Evolutionary conservation across 768 basidiomycete species (phyloP).

Genomic region (Clitopilus hobsonii): DNA sequence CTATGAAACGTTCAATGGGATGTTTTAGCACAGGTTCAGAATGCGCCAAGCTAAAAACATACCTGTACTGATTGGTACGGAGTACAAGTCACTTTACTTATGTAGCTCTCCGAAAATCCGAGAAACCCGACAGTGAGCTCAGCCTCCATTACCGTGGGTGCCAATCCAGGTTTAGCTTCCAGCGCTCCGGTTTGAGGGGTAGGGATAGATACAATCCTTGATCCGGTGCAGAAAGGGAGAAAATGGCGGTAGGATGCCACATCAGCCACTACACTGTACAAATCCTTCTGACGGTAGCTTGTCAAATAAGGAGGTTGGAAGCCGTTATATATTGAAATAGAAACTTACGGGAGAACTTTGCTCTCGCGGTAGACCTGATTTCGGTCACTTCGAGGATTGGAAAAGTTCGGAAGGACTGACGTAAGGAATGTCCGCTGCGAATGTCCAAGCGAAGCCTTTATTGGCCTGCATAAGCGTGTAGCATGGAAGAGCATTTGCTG

Average conservation of each 20-base stretch:
- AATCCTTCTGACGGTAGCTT: conserved; percentile 74
- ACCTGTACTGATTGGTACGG: conserved; percentile 82
- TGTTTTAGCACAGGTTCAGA: conserved; percentile 5
- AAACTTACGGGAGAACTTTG: conserved; percentile 82
- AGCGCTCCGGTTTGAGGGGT: conserved; percentile 17
- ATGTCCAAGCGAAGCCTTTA: not conserved
- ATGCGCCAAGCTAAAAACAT: conserved; percentile 18
- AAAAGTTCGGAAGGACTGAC: conserved; percentile 37
- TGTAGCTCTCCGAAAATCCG: conserved; percentile 81
- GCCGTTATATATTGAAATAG: conserved; percentile 4
- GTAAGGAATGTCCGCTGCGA: not conserved
- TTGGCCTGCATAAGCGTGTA: not conserved
- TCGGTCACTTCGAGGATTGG: conserved; percentile 38
- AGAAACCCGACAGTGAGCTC: conserved; percentile 89
- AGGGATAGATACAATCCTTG: conserved; percentile 51
- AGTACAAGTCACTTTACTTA: conserved; percentile 75
- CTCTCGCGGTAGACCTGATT: conserved; percentile 73
- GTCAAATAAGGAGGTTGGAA: conserved; percentile 6
- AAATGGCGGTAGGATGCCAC: conserved; percentile 83
- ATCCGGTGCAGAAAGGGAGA: conserved; percentile 82
- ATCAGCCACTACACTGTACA: conserved; percentile 86
- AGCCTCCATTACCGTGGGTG: conserved; percentile 57
- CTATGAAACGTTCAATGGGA: conserved; percentile 33
- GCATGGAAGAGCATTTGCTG: not conserved
- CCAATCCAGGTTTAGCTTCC: conserved; percentile 21